These are phyloP conservation scores for Neonectria sp. DNA, from an alignment of 2,329 filamentous ascomycete genomes.

Conservation along the genomic window DNA sequence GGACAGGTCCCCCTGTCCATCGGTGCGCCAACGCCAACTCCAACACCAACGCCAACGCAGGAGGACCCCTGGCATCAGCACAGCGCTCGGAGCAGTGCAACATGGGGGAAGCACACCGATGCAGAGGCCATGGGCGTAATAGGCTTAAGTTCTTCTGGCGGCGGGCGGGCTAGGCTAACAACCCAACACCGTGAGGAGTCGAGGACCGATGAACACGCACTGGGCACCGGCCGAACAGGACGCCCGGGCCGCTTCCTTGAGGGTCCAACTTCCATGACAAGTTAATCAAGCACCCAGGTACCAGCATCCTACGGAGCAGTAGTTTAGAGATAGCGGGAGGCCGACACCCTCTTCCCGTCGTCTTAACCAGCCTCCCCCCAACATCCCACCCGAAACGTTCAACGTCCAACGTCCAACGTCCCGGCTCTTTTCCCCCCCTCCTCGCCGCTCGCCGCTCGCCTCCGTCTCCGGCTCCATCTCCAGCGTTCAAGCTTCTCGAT, in stretches of 20 bases:
- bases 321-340: constrained; percentile 17
- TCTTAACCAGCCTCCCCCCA: constrained; percentile 23
- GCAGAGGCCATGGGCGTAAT: constrained; percentile 11
- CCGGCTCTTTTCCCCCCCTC: neutral
- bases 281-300: constrained; percentile 1
- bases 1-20: constrained; percentile 16
- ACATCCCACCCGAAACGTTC: constrained; percentile 14
- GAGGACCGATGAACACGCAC: constrained; percentile 11
- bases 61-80: constrained; percentile 24
- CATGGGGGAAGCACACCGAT: constrained; percentile 28
- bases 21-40: constrained; percentile 20
- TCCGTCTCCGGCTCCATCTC: neutral
- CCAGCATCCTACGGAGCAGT: neutral
- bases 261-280: constrained; percentile 6
- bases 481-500: constrained; percentile 9
- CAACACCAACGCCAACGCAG: constrained; percentile 22
- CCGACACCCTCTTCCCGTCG: constrained; percentile 16
- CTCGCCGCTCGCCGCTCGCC: neutral
- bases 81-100: constrained; percentile 24
- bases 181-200: constrained; percentile 17
- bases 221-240: constrained; percentile 16
- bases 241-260: constrained; percentile 24
- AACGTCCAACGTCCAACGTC: constrained; percentile 1
- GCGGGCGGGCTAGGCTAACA: constrained; percentile 4
- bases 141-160: constrained; percentile 7